These are phyloP conservation scores for Kwoniella newhampshirensis DNA, from an alignment of 768 basidiomycete species.

Conservation along the genomic window DNA sequence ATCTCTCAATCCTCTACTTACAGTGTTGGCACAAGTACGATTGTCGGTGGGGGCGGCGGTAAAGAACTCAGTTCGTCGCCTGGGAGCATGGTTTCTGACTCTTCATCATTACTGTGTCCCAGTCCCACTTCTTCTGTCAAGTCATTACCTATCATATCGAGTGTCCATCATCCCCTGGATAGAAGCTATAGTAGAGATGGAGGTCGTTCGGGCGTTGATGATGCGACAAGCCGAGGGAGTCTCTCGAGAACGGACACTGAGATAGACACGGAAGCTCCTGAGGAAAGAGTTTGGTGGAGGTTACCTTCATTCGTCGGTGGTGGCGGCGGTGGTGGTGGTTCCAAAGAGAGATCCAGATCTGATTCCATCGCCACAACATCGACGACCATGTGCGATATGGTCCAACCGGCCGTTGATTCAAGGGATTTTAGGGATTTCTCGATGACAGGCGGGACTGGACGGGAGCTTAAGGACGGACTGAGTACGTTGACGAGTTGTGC, in stretches of 20 bases:
- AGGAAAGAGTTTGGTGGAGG: not conserved
- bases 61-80: slow-evolving; percentile 15
- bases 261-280: not conserved
- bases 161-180: no score
- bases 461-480: no score
- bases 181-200: no score
- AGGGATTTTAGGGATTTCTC: no score
- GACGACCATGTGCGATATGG: not conserved
- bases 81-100: slow-evolving; percentile 5
- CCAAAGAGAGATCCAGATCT: not conserved
- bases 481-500: no score
- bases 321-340: no score
- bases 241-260: no score
- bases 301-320: not conserved
- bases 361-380: not conserved
- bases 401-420: no score
- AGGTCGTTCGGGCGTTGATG: not conserved
- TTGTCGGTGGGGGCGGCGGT: not conserved
- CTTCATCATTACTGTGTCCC: slow-evolving; percentile 9
- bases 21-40: not conserved
- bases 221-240: not conserved
- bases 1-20: no score
- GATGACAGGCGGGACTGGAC: no score
- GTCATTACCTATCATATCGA: slow-evolving; percentile 5
- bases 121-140: slow-evolving; percentile 14